These are phyloP conservation scores for Paraphysoderma sedebokerense DNA, from an alignment of 371 early-diverging fungal genomes.

Conservation along the genomic window DNA sequence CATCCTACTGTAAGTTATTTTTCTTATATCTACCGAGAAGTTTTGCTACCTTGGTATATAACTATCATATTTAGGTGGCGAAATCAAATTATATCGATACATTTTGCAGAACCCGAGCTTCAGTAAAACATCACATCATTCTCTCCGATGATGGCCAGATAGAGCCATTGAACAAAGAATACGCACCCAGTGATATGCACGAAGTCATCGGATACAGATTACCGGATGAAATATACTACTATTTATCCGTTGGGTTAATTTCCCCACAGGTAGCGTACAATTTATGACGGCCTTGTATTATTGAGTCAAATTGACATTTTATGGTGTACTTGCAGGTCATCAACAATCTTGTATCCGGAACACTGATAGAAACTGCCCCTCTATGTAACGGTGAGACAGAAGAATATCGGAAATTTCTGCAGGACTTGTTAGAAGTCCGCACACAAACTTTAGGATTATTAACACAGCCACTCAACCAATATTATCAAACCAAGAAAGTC, in stretches of 20 bases:
- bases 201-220: conserved; percentile 64
- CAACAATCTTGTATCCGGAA: conserved; percentile 45
- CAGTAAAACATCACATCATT: conserved; percentile 51
- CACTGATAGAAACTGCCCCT: conserved; percentile 50
- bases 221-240: conserved; percentile 55
- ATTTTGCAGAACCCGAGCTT: conserved; percentile 52
- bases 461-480: no score
- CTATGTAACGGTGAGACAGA: conserved; percentile 59
- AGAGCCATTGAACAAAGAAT: conserved; percentile 42
- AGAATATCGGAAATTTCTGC: conserved; percentile 52
- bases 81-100: conserved; percentile 47
- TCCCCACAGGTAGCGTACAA: conserved; percentile 22
- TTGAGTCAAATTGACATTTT: background rate
- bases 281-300: background rate
- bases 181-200: conserved; percentile 60
- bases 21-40: no score
- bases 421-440: background rate
- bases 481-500: no score
- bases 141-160: conserved; percentile 48
- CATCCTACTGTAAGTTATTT: conserved; percentile 15
- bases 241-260: conserved; percentile 48
- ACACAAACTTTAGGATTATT: no score
- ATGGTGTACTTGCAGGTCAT: conserved; percentile 14
- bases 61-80: conserved; percentile 8
- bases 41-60: background rate